Evolutionary conservation across 1,284 basidiomycete species (phyloP), one percentile per base, ranked within the genome.

Genomic region (Trichosporon sp.): DNA sequence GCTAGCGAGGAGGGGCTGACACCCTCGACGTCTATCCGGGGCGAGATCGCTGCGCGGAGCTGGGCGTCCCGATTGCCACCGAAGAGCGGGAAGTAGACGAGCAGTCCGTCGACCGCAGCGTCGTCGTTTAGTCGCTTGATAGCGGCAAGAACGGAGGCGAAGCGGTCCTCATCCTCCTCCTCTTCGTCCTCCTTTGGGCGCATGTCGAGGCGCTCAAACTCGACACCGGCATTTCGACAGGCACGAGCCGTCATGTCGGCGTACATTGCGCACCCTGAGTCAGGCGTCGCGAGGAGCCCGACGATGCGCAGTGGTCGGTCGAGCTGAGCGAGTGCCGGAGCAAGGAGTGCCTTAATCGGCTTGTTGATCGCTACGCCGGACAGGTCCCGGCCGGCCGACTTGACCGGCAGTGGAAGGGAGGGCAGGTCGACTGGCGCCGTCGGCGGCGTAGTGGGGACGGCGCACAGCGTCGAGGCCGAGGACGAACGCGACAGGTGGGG

Each of bases 11-110:
- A 19, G 3, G 66, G 67, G 59, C 66, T 61, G n/a, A 72, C 64
- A 14, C 71, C 71, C 61, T 74, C 73, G 56, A 73, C 67, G 63
- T 74, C 73, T 64, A 74, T 71, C 13, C 70, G 64, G 11, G 71
- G 68, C 13, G 54, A 56, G 58, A 74, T 72, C 27, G 69, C 58
- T 2, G 59, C 44, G 16, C 73, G 69, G 5, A 74, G 65, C 4
- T 33, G 40, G 36, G 68, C 65, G 66, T 74, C 73, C 61, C 66
- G 52, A 14, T 64, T 59, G 23, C 62, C 32, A 3, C 44, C 54
- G 37, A 73, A 73, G 25, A 73, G 60, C 5, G 70, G 71, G 40
- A 73, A 71, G 61, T 70, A 73, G 40, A 73, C 65, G 44, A 73
- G 69, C 60, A 71, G 65, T 4, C 71, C 71, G 61, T 70, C 69